phyloP scores from a whole-genome alignment of 148 eudicot genomes.

The Cornus florida region DNA sequence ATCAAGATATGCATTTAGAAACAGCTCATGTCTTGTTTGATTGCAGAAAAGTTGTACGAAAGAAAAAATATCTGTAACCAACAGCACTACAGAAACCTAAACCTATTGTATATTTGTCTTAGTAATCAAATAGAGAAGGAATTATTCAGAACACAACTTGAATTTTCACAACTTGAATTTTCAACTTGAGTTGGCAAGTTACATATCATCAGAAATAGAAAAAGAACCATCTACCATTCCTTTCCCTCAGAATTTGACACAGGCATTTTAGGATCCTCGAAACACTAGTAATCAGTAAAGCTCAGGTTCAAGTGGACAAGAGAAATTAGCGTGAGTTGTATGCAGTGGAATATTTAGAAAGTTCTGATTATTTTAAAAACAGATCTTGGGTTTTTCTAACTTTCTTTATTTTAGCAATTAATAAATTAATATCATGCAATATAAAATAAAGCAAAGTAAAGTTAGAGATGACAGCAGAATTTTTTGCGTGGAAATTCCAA shows the following conservation, averaged over 20 bases:
- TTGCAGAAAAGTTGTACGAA: background rate
- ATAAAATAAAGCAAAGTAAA: no score
- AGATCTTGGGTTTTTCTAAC: no score
- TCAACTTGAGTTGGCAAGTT: background rate
- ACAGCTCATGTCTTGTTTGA: background rate
- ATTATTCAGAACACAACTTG: background rate
- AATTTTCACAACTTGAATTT: background rate
- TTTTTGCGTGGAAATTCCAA: no score
- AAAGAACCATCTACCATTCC: background rate
- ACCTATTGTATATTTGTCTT: no score
- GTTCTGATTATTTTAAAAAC: no score
- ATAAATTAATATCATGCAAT: no score
- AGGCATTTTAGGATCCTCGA: background rate
- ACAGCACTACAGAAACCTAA: background rate
- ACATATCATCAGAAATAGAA: background rate
- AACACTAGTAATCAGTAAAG: background rate
- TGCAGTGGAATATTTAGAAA: no score
- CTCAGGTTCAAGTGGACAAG: no score
- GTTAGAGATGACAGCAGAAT: no score
- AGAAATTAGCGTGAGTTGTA: no score
- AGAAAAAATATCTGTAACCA: background rate
- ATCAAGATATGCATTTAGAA: background rate
- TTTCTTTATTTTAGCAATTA: no score
- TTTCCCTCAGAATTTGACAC: no score
- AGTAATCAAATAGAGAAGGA: background rate